A percentile compares a stretch with the other conserved stretches of the same genome.
These are phyloP conservation scores for Rhodosporidiobolus odoratus DNA, from an alignment of 768 basidiomycete genomes.

Conservation along the genomic window DNA sequence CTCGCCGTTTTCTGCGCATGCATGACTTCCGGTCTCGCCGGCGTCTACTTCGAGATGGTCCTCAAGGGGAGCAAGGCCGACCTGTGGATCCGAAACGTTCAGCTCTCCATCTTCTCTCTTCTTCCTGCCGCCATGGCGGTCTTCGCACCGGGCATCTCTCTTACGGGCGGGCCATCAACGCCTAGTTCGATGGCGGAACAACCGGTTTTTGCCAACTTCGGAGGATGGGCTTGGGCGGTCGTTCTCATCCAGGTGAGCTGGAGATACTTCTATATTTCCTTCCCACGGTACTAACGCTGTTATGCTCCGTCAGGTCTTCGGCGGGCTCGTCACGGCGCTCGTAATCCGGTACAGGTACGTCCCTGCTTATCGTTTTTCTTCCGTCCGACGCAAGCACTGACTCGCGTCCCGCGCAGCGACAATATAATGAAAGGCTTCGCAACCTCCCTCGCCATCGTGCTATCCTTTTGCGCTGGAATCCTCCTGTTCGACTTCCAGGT, in stretches of 20 bases:
- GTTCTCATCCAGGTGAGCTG: constrained; percentile 55
- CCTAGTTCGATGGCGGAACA: constrained; percentile 32
- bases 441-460: constrained; percentile 85
- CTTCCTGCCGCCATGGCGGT: constrained; percentile 74
- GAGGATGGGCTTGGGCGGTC: constrained; percentile 84
- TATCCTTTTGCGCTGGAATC: constrained; percentile 88
- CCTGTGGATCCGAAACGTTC: constrained; percentile 94
- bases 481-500: constrained; percentile 84
- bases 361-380: constrained; percentile 41
- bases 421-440: constrained; percentile 66
- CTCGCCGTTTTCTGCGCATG: constrained; percentile 83
- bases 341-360: constrained; percentile 81
- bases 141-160: constrained; percentile 36
- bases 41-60: constrained; percentile 98
- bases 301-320: constrained; percentile 65
- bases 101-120: constrained; percentile 87
- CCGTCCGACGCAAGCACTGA: neutral
- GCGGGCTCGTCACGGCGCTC: constrained; percentile 85
- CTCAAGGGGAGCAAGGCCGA: constrained; percentile 82
- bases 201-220: constrained; percentile 75
- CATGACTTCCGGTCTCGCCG: constrained; percentile 90
- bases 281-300: neutral
- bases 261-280: neutral
- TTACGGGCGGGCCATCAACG: neutral
- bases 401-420: constrained; percentile 20